Evolutionary conservation across 495 filamentous ascomycete genomes (phyloP).

Genomic region (Penicillium crystallinum): DNA sequence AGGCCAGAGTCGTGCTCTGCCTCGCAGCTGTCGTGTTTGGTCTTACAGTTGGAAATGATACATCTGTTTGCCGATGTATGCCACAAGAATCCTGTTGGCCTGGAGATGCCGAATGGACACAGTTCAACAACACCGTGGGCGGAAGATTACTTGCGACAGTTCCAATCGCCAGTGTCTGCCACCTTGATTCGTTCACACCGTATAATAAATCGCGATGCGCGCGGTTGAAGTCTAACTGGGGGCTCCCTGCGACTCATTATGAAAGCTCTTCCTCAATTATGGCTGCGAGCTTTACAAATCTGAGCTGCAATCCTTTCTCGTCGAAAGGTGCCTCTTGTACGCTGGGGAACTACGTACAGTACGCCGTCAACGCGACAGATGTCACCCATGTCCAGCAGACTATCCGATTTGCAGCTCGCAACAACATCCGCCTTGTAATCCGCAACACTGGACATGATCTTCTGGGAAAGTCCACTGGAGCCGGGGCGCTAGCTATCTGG

Average conservation of each 20-base stretch:
- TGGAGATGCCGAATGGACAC: neutral
- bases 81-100: neutral
- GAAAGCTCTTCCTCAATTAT: neutral
- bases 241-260: neutral
- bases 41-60: neutral
- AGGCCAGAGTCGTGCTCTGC: neutral
- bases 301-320: neutral
- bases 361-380: neutral
- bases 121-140: neutral
- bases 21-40: neutral
- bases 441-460: constrained; percentile 1
- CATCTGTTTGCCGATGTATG: neutral
- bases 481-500: neutral
- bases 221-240: neutral
- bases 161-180: neutral
- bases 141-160: neutral
- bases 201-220: neutral
- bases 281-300: neutral
- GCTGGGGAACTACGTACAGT: neutral
- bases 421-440: constrained; percentile 1
- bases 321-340: neutral
- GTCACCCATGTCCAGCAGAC: neutral
- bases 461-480: neutral
- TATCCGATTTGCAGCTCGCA: neutral
- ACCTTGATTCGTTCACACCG: neutral